These are phyloP conservation scores for Populus tremula DNA, from an alignment of 345 rosid species.

Conservation along the genomic window DNA sequence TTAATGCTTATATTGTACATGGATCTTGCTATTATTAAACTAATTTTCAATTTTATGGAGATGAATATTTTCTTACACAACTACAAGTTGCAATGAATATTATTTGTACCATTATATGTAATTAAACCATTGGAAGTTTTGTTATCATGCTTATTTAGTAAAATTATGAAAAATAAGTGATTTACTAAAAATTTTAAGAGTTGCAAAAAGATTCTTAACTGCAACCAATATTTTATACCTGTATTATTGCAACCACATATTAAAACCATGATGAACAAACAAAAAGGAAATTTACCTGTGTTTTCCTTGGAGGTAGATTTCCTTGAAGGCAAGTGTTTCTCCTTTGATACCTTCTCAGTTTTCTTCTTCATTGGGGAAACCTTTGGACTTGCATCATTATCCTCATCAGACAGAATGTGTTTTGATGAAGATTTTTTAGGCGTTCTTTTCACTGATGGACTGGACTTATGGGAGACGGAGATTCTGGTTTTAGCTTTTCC, in stretches of 20 bases:
- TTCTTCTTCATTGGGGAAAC: constrained; percentile 58
- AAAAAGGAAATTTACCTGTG: constrained; percentile 35
- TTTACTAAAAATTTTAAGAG: too few relatives aligned
- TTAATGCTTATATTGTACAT: not conserved
- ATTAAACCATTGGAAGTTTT: not conserved
- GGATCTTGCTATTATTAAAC: not conserved
- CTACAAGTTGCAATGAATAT: not conserved
- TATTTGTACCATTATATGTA: not conserved
- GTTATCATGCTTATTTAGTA: not conserved
- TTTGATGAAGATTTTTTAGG: constrained; percentile 50
- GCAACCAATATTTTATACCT: not conserved
- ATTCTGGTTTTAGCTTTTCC: constrained; percentile 54
- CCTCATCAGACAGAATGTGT: constrained; percentile 48
- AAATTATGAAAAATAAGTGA: too few relatives aligned
- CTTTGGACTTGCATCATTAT: constrained; percentile 55
- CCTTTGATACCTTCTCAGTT: constrained; percentile 34
- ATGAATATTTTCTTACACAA: not conserved
- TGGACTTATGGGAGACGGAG: constrained; percentile 30
- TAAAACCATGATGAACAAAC: not conserved
- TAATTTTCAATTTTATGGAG: not conserved
- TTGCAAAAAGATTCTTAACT: not conserved
- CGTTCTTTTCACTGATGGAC: constrained; percentile 48
- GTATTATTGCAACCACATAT: not conserved
- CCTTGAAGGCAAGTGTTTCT: constrained; percentile 43
- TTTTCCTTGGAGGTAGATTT: constrained; percentile 69